These are phyloP conservation scores for Kodamaea fungicola DNA, from an alignment of 1,139 yeast genomes.

Conservation along the genomic window DNA sequence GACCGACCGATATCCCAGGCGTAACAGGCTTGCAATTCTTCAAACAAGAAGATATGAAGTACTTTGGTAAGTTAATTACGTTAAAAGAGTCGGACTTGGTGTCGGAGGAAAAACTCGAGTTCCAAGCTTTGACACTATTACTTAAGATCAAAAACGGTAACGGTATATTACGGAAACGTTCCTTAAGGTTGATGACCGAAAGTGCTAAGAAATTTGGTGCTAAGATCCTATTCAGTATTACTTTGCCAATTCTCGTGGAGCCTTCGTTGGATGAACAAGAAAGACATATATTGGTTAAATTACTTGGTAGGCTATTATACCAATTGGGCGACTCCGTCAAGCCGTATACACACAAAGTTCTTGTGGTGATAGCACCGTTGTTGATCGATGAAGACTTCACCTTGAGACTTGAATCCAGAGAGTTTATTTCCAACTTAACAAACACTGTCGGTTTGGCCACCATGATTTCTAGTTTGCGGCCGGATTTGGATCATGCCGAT, in stretches of 20 bases:
- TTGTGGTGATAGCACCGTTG: constrained; percentile 75
- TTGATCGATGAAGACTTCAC: constrained; percentile 75
- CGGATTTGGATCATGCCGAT: constrained; percentile 80
- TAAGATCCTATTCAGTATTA: constrained; percentile 58
- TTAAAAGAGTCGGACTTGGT: constrained; percentile 28
- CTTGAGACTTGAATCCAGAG: constrained; percentile 75
- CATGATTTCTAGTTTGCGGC: constrained; percentile 73
- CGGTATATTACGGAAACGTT: constrained; percentile 62
- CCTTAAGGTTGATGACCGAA: constrained; percentile 66
- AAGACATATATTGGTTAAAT: constrained; percentile 75
- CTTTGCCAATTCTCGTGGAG: constrained; percentile 74
- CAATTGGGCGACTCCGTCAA: constrained; percentile 56
- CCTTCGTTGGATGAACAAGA: constrained; percentile 77
- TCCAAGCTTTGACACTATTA: constrained; percentile 60
- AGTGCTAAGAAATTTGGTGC: constrained; percentile 69
- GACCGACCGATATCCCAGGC: constrained; percentile 59
- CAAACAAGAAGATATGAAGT: constrained; percentile 67
- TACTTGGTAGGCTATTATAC: constrained; percentile 65
- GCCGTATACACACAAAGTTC: constrained; percentile 71
- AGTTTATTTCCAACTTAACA: constrained; percentile 68
- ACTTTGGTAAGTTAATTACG: constrained; percentile 62
- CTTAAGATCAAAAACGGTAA: constrained; percentile 77
- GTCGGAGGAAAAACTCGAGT: constrained; percentile 55
- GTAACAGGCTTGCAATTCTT: constrained; percentile 56
- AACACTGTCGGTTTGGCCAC: constrained; percentile 81